phyloP scores from a whole-genome alignment of 2,329 filamentous ascomycete genomes.

The Paraphaeosphaeria minitans region DNA sequence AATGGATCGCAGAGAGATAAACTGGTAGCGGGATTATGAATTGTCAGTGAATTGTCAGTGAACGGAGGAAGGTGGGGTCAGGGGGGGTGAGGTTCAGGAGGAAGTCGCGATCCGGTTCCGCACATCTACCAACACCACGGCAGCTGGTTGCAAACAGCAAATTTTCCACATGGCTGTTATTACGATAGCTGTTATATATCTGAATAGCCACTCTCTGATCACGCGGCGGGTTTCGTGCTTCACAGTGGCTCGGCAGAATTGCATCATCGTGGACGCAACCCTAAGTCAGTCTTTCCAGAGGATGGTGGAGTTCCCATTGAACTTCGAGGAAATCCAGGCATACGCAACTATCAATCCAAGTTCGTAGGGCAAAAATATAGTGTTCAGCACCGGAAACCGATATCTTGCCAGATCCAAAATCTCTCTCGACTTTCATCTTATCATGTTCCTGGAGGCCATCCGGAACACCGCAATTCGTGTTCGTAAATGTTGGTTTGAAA shows the following conservation, averaged over 20 bases:
- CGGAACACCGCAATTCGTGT: neutral
- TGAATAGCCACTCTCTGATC: neutral
- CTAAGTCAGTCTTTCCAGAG: neutral
- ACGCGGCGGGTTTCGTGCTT: neutral
- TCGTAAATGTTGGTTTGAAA: neutral
- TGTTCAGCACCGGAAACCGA: neutral
- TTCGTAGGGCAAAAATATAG: neutral
- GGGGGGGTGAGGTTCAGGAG: constrained; percentile 17
- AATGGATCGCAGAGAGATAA: neutral
- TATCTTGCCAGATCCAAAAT: neutral
- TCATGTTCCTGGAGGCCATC: neutral
- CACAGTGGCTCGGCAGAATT: neutral
- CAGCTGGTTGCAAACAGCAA: neutral
- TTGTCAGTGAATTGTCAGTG: neutral
- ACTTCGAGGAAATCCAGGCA: neutral
- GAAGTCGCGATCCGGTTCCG: constrained; percentile 25
- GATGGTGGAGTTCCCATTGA: neutral
- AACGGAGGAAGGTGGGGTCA: neutral
- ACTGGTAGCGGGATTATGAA: neutral
- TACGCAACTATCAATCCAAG: neutral
- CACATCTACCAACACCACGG: neutral
- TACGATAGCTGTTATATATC: neutral
- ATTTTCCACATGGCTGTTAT: neutral
- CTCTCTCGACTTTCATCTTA: neutral
- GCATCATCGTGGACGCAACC: neutral